Percentiles rank a stretch among this genome's conserved stretches.
Conservation (phyloP, 306 rosid species). For the Hippophae rhamnoides region DNA sequence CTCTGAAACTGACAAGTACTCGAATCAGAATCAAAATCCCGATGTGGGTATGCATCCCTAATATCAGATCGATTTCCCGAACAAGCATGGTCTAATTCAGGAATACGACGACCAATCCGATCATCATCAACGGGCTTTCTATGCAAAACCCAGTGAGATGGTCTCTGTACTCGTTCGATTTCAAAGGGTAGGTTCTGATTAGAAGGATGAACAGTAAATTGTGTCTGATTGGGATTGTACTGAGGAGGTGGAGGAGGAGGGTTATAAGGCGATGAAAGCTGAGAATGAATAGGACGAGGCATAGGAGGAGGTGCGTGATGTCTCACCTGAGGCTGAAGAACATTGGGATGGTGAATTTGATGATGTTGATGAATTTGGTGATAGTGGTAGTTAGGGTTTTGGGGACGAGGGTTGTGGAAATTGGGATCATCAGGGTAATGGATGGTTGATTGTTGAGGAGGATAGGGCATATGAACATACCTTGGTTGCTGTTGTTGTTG, state of each 20-base stretch:
- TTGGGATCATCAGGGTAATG: slow-evolving; percentile 16
- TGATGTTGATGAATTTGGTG: slow-evolving; percentile 10
- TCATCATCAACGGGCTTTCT: slow-evolving; percentile 10
- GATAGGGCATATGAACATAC: slow-evolving; percentile 18
- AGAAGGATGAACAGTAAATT: slow-evolving; percentile 13
- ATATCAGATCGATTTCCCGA: slow-evolving; percentile 13
- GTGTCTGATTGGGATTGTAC: slow-evolving; percentile 25
- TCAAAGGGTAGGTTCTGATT: slow-evolving; percentile 15
- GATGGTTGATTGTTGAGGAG: slow-evolving; percentile 11
- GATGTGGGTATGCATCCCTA: slow-evolving; percentile 14
- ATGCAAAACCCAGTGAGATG: slow-evolving; percentile 13
- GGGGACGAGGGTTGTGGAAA: slow-evolving; percentile 5
- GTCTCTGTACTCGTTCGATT: slow-evolving; percentile 12
- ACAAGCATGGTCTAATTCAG: slow-evolving; percentile 10
- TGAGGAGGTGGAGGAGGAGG: slow-evolving; percentile 13
- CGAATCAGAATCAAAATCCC: slow-evolving; percentile 30
- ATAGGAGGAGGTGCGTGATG: slow-evolving; percentile 1
- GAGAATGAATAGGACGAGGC: slow-evolving; percentile 11
- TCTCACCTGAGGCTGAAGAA: background rate
- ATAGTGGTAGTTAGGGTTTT: slow-evolving; percentile 8
- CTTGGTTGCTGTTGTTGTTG: slow-evolving; percentile 14
- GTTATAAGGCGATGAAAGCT: slow-evolving; percentile 5
- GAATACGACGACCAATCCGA: slow-evolving; percentile 17
- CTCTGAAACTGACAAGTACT: slow-evolving; percentile 19
- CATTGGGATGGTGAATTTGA: slow-evolving; percentile 8